These are phyloP conservation scores for Allomyces javanicus DNA, from an alignment of 192 early-diverging fungal genomes.

Conservation along the genomic window DNA sequence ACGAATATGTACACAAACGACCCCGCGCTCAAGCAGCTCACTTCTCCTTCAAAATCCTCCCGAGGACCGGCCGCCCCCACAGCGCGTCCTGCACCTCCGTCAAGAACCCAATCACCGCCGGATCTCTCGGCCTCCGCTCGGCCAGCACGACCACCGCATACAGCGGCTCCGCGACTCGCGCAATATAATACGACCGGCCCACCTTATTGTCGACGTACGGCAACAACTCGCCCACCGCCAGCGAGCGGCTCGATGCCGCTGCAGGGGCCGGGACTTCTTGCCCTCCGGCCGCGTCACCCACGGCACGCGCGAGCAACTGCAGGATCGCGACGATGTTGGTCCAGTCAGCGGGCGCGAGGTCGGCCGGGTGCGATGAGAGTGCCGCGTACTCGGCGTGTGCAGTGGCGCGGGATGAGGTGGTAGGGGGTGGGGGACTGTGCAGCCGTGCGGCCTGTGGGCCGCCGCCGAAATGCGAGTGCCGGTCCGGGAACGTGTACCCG, in stretches of 20 bases:
- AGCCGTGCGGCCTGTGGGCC: background rate
- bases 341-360: background rate
- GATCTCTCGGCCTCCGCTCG: background rate
- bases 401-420: background rate
- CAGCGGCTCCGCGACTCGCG: background rate
- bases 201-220: background rate
- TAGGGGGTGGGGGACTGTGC: background rate
- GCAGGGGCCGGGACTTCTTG: background rate
- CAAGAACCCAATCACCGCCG: background rate
- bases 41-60: no score
- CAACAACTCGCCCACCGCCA: background rate
- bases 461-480: background rate
- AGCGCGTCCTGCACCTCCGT: background rate
- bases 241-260: background rate
- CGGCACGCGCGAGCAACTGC: background rate
- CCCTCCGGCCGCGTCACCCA: background rate
- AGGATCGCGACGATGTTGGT: background rate
- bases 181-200: background rate
- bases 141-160: background rate
- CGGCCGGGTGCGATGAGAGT: background rate
- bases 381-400: background rate
- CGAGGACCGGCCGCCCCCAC: background rate
- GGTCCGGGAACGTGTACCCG: background rate
- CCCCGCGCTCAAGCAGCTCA: no score
- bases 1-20: no score